phyloP scores from a whole-genome alignment of 2,329 filamentous ascomycete genomes.

The Macrophomina phaseolina region DNA sequence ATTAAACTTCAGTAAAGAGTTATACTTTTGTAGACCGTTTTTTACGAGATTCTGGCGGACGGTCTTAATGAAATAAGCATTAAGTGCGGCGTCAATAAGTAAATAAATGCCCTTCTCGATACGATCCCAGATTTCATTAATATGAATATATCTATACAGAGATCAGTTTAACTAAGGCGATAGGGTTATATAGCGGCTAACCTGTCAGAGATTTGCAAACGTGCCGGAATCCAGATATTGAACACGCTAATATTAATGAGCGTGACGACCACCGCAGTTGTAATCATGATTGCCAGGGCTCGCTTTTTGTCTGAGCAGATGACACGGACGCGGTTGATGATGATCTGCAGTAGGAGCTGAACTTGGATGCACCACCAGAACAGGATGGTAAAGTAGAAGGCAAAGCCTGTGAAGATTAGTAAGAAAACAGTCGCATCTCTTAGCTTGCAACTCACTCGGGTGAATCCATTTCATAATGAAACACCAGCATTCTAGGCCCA shows the following conservation, averaged over 20 bases:
- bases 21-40: conserved; percentile 59
- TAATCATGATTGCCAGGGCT: conserved; percentile 44
- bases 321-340: conserved; percentile 48
- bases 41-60: conserved; percentile 56
- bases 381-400: conserved; percentile 41
- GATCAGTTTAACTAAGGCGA: background rate
- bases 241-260: conserved; percentile 46
- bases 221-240: conserved; percentile 49
- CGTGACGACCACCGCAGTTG: conserved; percentile 45
- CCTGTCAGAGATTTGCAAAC: conserved; percentile 39
- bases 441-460: conserved; percentile 36
- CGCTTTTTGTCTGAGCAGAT: conserved; percentile 41
- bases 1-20: conserved; percentile 57
- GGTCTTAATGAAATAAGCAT: conserved; percentile 48
- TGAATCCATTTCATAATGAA: conserved; percentile 41
- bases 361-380: conserved; percentile 47
- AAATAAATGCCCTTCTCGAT: conserved; percentile 47
- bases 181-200: conserved; percentile 27
- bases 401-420: conserved; percentile 36
- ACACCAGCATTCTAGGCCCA: conserved; percentile 49
- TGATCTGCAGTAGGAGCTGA: conserved; percentile 47
- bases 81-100: conserved; percentile 43
- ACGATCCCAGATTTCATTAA: conserved; percentile 49
- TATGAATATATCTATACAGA: conserved; percentile 34
- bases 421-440: background rate